Conservation (phyloP, 108 stramenopile genomes). For the Parmales sp. region DNA sequence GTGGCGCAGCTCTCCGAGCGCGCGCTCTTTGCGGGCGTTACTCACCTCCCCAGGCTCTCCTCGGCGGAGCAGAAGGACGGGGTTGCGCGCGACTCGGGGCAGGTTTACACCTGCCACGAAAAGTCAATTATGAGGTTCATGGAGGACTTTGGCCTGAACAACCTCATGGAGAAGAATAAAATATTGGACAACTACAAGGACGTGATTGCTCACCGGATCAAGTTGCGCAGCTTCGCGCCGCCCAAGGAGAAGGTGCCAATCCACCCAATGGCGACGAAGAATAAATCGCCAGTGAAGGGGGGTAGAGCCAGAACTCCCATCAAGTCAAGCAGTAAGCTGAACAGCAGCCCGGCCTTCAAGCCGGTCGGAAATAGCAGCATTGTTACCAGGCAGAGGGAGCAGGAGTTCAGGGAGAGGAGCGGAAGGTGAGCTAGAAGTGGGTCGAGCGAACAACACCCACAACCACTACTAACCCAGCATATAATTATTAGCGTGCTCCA, state of each 20-base stretch:
- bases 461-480: too few species aligned
- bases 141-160: not conserved
- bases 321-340: not conserved
- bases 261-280: slow-evolving; percentile 7
- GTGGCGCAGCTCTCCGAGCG: not conserved
- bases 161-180: not conserved
- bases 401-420: slow-evolving; percentile 2
- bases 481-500: too few species aligned
- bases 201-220: not conserved
- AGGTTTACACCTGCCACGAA: not conserved
- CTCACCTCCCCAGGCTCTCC: not conserved
- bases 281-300: not conserved
- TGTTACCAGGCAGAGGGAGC: not conserved
- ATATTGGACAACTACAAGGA: not conserved
- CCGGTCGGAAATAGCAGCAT: not conserved
- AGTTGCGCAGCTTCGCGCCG: slow-evolving; percentile 4
- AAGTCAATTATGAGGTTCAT: not conserved
- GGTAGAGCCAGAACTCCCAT: not conserved
- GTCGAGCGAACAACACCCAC: too few species aligned
- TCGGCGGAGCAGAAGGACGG: not conserved
- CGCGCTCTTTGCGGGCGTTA: slow-evolving; percentile 9
- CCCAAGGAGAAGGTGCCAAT: not conserved
- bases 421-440: not conserved
- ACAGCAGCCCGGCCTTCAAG: not conserved
- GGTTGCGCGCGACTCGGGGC: too few species aligned